These are phyloP conservation scores for Flaveria ramosissima DNA, from an alignment of 129 eudicot genomes.

Conservation along the genomic window DNA sequence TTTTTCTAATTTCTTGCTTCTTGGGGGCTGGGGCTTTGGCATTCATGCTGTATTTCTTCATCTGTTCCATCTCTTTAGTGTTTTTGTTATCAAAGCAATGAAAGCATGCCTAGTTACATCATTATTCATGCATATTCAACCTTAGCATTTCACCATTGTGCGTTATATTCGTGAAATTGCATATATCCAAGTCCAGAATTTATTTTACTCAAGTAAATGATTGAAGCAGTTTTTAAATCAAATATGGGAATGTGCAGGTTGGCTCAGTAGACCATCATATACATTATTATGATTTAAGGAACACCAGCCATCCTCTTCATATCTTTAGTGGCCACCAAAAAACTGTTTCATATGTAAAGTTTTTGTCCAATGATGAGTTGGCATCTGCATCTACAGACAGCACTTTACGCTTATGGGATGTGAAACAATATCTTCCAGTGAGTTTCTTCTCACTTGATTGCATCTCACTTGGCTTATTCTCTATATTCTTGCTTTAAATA, in stretches of 20 bases:
- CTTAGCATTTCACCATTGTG: background rate
- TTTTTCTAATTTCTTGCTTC: conserved; percentile 17
- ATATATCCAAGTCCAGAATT: background rate
- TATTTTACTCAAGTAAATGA: background rate
- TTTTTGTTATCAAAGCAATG: conserved; percentile 13
- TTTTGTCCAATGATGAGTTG: conserved; percentile 53
- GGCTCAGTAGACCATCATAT: conserved; percentile 73
- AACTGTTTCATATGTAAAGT: conserved; percentile 66
- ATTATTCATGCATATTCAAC: background rate
- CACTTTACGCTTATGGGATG: conserved; percentile 65
- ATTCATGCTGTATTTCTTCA: background rate
- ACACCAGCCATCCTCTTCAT: conserved; percentile 56
- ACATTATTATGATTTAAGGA: conserved; percentile 67
- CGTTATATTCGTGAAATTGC: background rate
- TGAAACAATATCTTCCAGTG: conserved; percentile 50
- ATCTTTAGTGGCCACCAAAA: conserved; percentile 64
- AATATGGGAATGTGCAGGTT: conserved; percentile 45
- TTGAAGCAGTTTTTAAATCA: background rate
- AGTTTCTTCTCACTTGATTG: conserved; percentile 31
- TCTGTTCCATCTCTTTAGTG: background rate
- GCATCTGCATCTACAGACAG: conserved; percentile 73
- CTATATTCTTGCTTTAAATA: background rate
- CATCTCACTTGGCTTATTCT: background rate
- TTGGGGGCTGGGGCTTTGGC: background rate
- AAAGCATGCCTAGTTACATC: background rate